Evolutionary conservation across 2,329 filamentous ascomycete species (phyloP), one percentile per base, ranked within the genome.

Genomic region (Basipetospora chlamydospora): DNA sequence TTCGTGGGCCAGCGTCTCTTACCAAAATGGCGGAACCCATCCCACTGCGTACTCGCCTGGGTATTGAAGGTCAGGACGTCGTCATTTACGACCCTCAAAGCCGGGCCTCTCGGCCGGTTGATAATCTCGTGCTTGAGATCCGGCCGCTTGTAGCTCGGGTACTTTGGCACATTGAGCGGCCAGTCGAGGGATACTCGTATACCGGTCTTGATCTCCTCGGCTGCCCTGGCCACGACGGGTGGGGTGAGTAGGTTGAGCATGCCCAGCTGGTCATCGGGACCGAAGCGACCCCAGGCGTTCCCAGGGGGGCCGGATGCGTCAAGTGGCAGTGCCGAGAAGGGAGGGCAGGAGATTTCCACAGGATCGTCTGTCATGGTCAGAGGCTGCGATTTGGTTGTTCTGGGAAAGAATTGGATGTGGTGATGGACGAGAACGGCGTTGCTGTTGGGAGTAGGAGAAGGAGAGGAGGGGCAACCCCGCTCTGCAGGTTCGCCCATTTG

Each of bases 11-110:
- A 23, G 22, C 22, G 22, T 23, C 22, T 6, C 22, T 6, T 11
- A 23, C 22, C 35, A 11, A 26, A 38, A 28, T 38, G 35, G 3
- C 35, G 35, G 29, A 38, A 35, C n/a, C 37, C 37, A 34, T 39
- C 37, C 37, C 37, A 39, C 20, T 39, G 37, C 10, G 23, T 39
- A 12, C 37, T 30, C 4, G 31, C 9, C 31, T 39, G 37, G 12
- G 31, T 35, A 22, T 39, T 39, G 10, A 39, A 34, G 6, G 10
- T 16, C 17, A 39, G 31, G 11, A 26, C 25, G 20, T 39, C 37
- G 26, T 39, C 37, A 17, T 39, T 33, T 12, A 38, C 35, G 9
- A 23, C 31, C 25, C 37, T 22, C 17, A 33, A 25, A 12, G 8
- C 31, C 11, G 23, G 25, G 8, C 34, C 34, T 6, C 20, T 21